These are phyloP conservation scores for Chamaenerion angustifolium DNA, from an alignment of 345 rosid species.

Conservation along the genomic window DNA sequence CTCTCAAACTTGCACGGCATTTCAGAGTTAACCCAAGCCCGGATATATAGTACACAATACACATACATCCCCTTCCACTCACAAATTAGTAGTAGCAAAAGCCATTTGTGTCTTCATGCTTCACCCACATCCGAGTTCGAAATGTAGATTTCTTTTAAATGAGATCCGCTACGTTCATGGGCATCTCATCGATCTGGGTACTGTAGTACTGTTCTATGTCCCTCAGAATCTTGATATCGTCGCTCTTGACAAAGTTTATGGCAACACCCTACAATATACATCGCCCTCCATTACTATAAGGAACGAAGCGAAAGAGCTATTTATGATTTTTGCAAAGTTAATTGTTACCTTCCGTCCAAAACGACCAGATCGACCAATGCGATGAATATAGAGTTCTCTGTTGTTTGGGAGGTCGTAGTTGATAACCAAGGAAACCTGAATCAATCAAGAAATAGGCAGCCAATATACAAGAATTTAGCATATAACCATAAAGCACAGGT, in stretches of 20 bases:
- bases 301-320: background rate
- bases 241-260: slow-evolving; percentile 76
- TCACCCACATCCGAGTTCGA: no score
- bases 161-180: slow-evolving; percentile 85
- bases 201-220: slow-evolving; percentile 92
- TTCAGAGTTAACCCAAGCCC: no score
- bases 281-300: background rate
- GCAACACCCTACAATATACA: slow-evolving; percentile 59
- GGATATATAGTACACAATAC: no score
- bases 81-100: no score
- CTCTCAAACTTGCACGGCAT: no score
- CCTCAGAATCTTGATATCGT: slow-evolving; percentile 77
- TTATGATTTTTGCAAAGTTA: background rate
- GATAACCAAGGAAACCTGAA: slow-evolving; percentile 83
- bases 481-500: no score
- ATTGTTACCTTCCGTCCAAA: slow-evolving; percentile 84
- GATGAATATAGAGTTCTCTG: slow-evolving; percentile 94
- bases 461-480: no score
- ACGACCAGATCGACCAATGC: slow-evolving; percentile 97
- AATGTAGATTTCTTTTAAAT: slow-evolving; percentile 16
- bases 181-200: slow-evolving; percentile 96
- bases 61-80: no score
- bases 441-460: slow-evolving; percentile 1
- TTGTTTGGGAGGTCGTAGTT: slow-evolving; percentile 95
- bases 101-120: no score